These are phyloP conservation scores for Paramecium octaurelia DNA, from an alignment of 73 alveolate species.

Conservation along the genomic window DNA sequence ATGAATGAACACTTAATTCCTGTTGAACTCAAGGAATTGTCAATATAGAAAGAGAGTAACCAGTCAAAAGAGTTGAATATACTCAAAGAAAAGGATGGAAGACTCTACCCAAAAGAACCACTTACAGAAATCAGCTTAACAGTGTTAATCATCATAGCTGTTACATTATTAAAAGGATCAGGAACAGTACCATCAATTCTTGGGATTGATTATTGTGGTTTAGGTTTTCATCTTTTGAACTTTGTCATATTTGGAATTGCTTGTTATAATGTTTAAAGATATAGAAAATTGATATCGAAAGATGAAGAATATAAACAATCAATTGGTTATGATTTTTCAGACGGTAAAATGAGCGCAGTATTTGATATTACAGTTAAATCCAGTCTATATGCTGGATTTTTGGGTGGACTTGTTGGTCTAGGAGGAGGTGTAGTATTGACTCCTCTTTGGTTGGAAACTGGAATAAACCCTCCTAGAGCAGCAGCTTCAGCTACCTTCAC, in stretches of 20 bases:
- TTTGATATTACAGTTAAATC: constrained; percentile 33
- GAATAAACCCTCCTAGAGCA: constrained; percentile 79
- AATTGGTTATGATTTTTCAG: not conserved
- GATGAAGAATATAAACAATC: not conserved
- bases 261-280: constrained; percentile 34
- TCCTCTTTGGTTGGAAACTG: constrained; percentile 78
- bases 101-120: constrained; percentile 17
- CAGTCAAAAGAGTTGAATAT: not conserved
- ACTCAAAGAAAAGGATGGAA: not conserved
- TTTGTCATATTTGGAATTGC: not conserved
- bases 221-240: not conserved
- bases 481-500: constrained; percentile 82
- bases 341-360: constrained; percentile 23
- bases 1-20: not conserved
- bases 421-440: constrained; percentile 89
- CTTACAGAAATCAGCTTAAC: not conserved
- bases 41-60: not conserved
- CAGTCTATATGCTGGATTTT: constrained; percentile 27
- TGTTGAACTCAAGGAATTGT: not conserved
- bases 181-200: constrained; percentile 8
- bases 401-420: constrained; percentile 79
- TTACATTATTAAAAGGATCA: not conserved
- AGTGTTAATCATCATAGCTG: not conserved
- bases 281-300: not conserved
- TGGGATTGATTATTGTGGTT: not conserved